Conservation (phyloP, 371 early-diverging fungal species). For the Lichtheimia corymbifera region DNA sequence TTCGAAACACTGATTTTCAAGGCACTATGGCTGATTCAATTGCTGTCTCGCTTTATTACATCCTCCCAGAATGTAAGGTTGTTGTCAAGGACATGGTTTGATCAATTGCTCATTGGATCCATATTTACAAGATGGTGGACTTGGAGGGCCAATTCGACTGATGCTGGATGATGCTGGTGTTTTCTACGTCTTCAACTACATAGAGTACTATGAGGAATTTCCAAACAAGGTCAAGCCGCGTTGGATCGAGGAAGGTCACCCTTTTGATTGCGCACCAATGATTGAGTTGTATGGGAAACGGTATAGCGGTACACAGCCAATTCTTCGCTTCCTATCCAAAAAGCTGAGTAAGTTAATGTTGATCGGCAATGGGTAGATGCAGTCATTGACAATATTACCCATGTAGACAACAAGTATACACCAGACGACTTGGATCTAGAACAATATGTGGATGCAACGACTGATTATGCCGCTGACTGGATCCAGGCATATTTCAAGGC, state of each 20-base stretch:
- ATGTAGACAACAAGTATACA: slow-evolving; percentile 1
- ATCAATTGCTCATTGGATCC: too few species aligned
- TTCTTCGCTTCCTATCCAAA: slow-evolving; percentile 22
- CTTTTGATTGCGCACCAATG: slow-evolving; percentile 24
- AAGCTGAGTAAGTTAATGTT: slow-evolving; percentile 16
- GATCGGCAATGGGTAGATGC: too few species aligned
- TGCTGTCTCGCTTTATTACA: too few species aligned
- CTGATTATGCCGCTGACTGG: slow-evolving; percentile 22
- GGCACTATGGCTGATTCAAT: too few species aligned
- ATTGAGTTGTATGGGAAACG: slow-evolving; percentile 24
- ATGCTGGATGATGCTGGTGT: slow-evolving; percentile 32
- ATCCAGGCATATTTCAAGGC: not conserved
- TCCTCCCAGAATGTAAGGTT: too few species aligned
- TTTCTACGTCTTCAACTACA: slow-evolving; percentile 22
- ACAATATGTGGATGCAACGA: slow-evolving; percentile 21
- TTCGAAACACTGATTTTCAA: too few species aligned
- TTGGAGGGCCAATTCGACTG: slow-evolving; percentile 27
- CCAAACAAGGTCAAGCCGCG: slow-evolving; percentile 9
- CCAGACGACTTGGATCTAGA: slow-evolving; percentile 21
- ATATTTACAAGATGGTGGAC: too few species aligned
- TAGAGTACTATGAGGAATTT: slow-evolving; percentile 15
- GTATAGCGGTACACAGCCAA: slow-evolving; percentile 21
- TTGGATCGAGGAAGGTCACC: slow-evolving; percentile 6
- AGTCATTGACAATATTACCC: too few species aligned
- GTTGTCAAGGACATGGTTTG: too few species aligned